These are phyloP conservation scores for Pythium chondricola DNA, from an alignment of 352 stramenopile species.

Conservation along the genomic window DNA sequence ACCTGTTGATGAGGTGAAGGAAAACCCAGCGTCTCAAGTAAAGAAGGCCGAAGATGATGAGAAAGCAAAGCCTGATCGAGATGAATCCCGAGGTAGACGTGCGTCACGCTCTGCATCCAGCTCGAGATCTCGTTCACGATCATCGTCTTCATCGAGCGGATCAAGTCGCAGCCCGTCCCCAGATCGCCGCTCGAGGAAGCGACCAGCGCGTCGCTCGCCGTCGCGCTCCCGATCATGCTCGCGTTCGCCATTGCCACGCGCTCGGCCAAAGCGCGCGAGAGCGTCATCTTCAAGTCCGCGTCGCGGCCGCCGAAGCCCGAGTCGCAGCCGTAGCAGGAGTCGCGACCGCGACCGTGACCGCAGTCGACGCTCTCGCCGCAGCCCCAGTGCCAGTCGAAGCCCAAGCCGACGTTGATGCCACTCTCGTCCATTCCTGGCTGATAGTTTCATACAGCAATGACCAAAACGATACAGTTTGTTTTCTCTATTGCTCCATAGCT, in stretches of 20 bases:
- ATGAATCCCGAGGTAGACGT: neutral
- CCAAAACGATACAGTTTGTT: too few species aligned
- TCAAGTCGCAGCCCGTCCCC: constrained; percentile 14
- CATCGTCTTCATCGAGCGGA: constrained; percentile 12
- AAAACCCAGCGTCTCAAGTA: neutral
- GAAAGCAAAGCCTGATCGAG: constrained; percentile 11
- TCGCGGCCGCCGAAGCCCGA: constrained; percentile 21
- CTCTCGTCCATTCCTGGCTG: too few species aligned
- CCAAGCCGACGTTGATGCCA: neutral
- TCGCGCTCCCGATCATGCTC: neutral
- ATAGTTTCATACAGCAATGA: too few species aligned
- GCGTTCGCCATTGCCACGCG: constrained; percentile 15
- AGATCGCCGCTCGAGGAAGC: neutral
- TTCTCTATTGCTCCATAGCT: too few species aligned
- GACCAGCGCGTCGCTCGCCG: neutral
- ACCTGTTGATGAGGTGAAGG: neutral
- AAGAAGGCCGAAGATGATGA: constrained; percentile 3
- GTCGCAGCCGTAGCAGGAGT: constrained; percentile 7
- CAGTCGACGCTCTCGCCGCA: neutral
- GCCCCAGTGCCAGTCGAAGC: constrained; percentile 3
- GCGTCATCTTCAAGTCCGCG: constrained; percentile 5
- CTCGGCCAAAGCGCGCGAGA: constrained; percentile 5
- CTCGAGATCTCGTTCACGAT: constrained; percentile 29
- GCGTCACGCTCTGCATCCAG: constrained; percentile 15
- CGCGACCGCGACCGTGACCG: neutral